Percentiles rank a stretch among this genome's conserved stretches.
Conservation (phyloP, 2,329 filamentous ascomycete genomes). For the Alternaria novae-zelandiae region DNA sequence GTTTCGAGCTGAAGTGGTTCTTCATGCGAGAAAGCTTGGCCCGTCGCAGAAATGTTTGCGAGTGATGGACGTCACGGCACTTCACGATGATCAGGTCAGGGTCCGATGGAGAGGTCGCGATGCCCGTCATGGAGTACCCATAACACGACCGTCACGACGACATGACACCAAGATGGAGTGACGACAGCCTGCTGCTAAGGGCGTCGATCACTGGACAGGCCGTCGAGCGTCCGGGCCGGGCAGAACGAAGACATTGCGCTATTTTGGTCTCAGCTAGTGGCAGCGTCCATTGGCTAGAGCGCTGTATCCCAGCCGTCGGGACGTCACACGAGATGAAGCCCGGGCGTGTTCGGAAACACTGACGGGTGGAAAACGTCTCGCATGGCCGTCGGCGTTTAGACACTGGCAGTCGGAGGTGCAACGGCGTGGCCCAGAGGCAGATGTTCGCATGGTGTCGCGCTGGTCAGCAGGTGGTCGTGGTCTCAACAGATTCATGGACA, state of each 20-base stretch:
- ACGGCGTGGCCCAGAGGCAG: not conserved
- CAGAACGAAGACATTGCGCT: slow-evolving; percentile 11
- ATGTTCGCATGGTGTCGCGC: not conserved
- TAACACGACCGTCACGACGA: not conserved
- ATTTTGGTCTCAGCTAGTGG: slow-evolving; percentile 14
- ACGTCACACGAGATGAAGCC: slow-evolving; percentile 17
- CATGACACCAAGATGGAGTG: slow-evolving; percentile 14
- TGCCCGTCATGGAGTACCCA: not conserved
- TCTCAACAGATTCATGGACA: slow-evolving; percentile 2
- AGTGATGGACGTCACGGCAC: slow-evolving; percentile 1
- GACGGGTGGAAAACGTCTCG: slow-evolving; percentile 8
- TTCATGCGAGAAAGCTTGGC: slow-evolving; percentile 36
- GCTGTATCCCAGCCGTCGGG: not conserved
- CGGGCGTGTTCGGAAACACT: slow-evolving; percentile 12
- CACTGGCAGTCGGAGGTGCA: not conserved
- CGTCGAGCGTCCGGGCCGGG: slow-evolving; percentile 6
- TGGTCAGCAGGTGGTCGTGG: not conserved
- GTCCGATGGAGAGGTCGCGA: not conserved
- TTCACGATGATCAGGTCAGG: not conserved
- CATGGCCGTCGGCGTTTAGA: slow-evolving; percentile 12
- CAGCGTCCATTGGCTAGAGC: slow-evolving; percentile 5
- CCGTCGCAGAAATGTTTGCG: slow-evolving; percentile 33
- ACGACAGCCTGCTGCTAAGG: slow-evolving; percentile 14
- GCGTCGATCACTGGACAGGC: slow-evolving; percentile 13
- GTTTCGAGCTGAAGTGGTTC: slow-evolving; percentile 31